phyloP scores from a whole-genome alignment of 768 basidiomycete genomes.

The Lepiota subincarnata region DNA sequence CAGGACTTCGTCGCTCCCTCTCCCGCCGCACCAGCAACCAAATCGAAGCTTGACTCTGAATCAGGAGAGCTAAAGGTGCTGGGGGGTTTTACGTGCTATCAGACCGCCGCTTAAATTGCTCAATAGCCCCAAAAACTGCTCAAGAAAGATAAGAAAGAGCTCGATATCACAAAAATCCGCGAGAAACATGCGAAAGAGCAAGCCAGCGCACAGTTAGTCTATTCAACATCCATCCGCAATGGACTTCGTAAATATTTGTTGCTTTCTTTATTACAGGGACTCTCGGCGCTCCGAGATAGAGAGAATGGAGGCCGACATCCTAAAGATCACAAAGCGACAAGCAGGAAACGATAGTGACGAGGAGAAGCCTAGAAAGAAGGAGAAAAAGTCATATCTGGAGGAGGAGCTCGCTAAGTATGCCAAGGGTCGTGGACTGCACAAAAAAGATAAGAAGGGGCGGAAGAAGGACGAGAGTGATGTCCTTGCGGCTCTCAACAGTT shows the following conservation, averaged over 20 bases:
- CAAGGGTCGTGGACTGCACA: conserved; percentile 55
- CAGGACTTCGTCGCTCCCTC: conserved; percentile 39
- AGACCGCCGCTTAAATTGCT: neutral
- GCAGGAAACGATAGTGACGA: conserved; percentile 60
- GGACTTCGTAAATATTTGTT: neutral
- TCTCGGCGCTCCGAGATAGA: conserved; percentile 74
- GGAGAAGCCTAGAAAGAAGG: conserved; percentile 52
- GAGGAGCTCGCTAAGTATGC: conserved; percentile 82
- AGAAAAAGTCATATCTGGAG: conserved; percentile 68
- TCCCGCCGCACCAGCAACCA: conserved; percentile 15
- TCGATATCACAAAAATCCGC: conserved; percentile 68
- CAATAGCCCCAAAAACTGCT: conserved; percentile 30
- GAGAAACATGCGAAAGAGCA: conserved; percentile 74
- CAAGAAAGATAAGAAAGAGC: conserved; percentile 32
- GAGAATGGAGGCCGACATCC: conserved; percentile 86
- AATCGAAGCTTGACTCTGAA: conserved; percentile 5
- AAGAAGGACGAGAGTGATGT: conserved; percentile 71
- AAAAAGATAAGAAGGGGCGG: conserved; percentile 43
- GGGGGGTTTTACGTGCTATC: conserved; percentile 15
- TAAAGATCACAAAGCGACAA: conserved; percentile 63
- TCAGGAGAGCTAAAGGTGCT: conserved; percentile 6
- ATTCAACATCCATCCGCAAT: neutral
- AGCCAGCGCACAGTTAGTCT: conserved; percentile 52
- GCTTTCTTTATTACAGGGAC: conserved; percentile 33
- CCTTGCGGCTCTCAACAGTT: conserved; percentile 62